phyloP scores from a whole-genome alignment of 306 rosid species.

The Oxytropis ochrocephala region DNA sequence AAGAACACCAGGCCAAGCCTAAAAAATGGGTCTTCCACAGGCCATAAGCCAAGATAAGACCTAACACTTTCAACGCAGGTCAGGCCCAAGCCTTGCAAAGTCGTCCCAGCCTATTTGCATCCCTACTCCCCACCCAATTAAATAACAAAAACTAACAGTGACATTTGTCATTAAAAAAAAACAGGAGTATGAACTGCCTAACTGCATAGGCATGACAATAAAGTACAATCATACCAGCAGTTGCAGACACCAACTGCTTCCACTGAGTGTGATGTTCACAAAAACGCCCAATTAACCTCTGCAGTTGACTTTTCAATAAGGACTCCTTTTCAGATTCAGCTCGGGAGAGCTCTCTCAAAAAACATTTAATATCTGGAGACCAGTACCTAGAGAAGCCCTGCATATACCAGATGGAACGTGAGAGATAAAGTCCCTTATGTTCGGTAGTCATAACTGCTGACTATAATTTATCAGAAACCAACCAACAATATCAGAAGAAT shows the following conservation, averaged over 20 bases:
- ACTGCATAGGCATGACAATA: constrained; percentile 14
- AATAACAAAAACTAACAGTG: no score
- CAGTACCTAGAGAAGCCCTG: constrained; percentile 93
- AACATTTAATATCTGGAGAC: constrained; percentile 69
- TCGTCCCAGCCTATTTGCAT: no score
- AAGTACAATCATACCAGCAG: constrained; percentile 52
- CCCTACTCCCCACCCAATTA: no score
- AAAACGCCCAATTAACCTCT: constrained; percentile 69
- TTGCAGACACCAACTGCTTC: constrained; percentile 78
- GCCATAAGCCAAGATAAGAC: no score
- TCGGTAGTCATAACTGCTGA: background rate
- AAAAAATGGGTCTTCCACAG: no score
- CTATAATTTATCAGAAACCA: background rate
- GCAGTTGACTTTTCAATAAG: constrained; percentile 65
- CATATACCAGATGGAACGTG: constrained; percentile 27
- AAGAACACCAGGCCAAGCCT: no score
- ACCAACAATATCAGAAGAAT: background rate
- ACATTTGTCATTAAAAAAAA: no score
- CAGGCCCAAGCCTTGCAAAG: no score
- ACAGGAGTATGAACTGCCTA: background rate
- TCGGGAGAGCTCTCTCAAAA: constrained; percentile 55
- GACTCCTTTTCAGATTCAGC: constrained; percentile 78
- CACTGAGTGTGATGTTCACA: constrained; percentile 69
- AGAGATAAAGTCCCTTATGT: constrained; percentile 11
- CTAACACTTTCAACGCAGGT: no score